Base-by-base conservation (phyloP, 2,329 filamentous ascomycete species). In the Colletotrichum sp. region DNA sequence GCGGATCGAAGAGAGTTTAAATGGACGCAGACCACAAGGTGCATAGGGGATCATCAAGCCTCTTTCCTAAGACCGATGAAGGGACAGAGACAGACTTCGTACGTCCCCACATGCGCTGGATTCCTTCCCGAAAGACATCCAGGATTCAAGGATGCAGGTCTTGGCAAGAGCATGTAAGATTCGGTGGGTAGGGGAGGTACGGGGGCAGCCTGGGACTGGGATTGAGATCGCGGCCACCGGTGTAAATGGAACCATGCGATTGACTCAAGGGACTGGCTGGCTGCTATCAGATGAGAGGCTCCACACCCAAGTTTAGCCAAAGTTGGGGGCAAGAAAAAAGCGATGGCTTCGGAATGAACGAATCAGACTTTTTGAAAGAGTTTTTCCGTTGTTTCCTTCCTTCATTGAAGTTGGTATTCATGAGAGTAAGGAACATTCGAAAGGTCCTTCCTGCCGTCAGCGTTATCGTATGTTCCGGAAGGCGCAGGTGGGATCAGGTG, bases 41-140 rank as follows among this genome's bases (percentile, higher is more conserved):
- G 22, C 15, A 16, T 8, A 59, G n/a, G 27, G n/a, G 57, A 57
- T 61, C 62, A 61, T 61, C 69, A 34, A 16, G 7, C 36, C 19
- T 22, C n/a, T 36, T 27, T 36, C 55, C 57, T 32, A 49, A 49
- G 0, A n/a, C 39, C 39, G n/a, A 34, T 16, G 36, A 44, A 55
- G 25, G 55, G 32, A 59, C 63, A 32, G 32, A 30, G 7, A 30
- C 16, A n/a, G 13, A 15, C 69, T 55, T n/a, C 44, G 39, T 61
- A 52, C 19, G 19, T 62, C 71, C 69, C 30, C 32, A 30, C 57
- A 5, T 76, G 73, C 32, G 73, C 63, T 73, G 36, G 73, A 73
- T 64, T 76, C 57, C 57, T 73, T 73, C 70, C 70, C 73, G 70
- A 69, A 59, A 69, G 27, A 49, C 70, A 57, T 32, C 25, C 44